Percentiles rank a stretch among this genome's conserved stretches.
phyloP scores from a whole-genome alignment of 1,284 basidiomycete genomes.

The Mycosarcoma mackinlayi region DNA sequence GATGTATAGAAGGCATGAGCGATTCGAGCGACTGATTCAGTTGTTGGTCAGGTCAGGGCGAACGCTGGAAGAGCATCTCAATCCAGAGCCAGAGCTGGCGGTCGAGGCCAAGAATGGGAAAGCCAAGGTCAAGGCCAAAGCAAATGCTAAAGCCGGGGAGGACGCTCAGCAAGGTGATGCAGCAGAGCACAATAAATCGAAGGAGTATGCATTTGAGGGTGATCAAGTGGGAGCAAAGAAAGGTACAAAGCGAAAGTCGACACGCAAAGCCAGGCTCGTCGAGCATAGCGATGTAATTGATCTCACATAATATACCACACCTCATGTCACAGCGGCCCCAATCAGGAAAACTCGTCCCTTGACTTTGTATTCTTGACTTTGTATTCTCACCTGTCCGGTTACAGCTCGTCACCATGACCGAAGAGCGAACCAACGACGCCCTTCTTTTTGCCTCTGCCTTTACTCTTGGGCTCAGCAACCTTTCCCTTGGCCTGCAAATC shows the following conservation, averaged over 20 bases:
- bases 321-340: not conserved
- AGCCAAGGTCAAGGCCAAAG: conserved; percentile 4
- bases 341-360: too few relatives aligned
- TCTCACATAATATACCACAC: conserved; percentile 17
- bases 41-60: conserved; percentile 23
- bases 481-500: conserved; percentile 17
- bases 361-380: not conserved
- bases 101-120: conserved; percentile 4
- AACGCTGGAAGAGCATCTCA: conserved; percentile 16
- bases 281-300: conserved; percentile 23
- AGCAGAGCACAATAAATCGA: not conserved
- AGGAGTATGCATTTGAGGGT: not conserved
- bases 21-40: conserved; percentile 32
- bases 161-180: not conserved
- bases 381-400: not conserved
- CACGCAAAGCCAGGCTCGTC: conserved; percentile 9
- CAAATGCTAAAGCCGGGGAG: not conserved
- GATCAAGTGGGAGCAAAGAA: not conserved
- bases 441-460: conserved; percentile 22
- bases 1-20: conserved; percentile 48
- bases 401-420: conserved; percentile 30
- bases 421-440: conserved; percentile 16
- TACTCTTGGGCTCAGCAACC: conserved; percentile 27
- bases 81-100: conserved; percentile 1
- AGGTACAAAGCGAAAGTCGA: conserved; percentile 5